Percentiles rank a stretch among this genome's conserved stretches.
phyloP scores from a whole-genome alignment of 2,329 filamentous ascomycete species.

The Lachnellula occidentalis region DNA sequence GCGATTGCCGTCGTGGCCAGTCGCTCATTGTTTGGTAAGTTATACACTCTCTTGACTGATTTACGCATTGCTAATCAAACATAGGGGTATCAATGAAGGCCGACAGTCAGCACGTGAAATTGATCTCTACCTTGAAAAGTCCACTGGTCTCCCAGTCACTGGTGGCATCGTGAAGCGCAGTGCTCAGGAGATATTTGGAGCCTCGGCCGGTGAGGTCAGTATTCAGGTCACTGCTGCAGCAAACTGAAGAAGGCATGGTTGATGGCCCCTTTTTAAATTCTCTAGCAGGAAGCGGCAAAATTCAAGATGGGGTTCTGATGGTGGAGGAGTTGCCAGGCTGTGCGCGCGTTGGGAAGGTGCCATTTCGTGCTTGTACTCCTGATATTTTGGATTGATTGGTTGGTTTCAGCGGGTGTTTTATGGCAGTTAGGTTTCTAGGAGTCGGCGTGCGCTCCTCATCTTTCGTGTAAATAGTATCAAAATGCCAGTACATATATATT shows the following conservation, averaged over 20 bases:
- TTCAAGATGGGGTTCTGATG: not conserved
- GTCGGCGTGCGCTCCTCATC: not conserved
- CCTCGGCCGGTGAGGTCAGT: conserved; percentile 10
- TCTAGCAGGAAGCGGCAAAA: not conserved
- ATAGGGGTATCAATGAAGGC: conserved; percentile 92
- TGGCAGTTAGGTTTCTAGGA: not conserved
- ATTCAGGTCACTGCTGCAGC: conserved; percentile 23
- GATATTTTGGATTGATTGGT: not conserved
- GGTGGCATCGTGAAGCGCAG: conserved; percentile 86
- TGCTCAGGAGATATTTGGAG: conserved; percentile 60
- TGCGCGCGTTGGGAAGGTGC: too few relatives aligned
- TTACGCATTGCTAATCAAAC: conserved; percentile 32
- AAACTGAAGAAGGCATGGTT: conserved; percentile 14
- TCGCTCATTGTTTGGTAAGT: conserved; percentile 91
- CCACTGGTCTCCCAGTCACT: conserved; percentile 78
- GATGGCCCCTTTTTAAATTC: not conserved
- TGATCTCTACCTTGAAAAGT: conserved; percentile 77
- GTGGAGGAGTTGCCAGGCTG: too few relatives aligned
- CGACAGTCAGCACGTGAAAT: conserved; percentile 89
- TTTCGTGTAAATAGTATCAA: conserved; percentile 4
- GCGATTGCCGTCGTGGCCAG: conserved; percentile 91
- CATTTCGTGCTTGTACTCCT: not conserved
- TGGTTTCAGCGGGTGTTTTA: conserved; percentile 9
- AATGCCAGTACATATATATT: not conserved
- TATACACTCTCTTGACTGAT: not conserved